A percentile compares a stretch with the other conserved stretches of the same genome.
Evolutionary conservation across 2,329 filamentous ascomycete genomes (phyloP).

Genomic region (Aspergillus candidus): DNA sequence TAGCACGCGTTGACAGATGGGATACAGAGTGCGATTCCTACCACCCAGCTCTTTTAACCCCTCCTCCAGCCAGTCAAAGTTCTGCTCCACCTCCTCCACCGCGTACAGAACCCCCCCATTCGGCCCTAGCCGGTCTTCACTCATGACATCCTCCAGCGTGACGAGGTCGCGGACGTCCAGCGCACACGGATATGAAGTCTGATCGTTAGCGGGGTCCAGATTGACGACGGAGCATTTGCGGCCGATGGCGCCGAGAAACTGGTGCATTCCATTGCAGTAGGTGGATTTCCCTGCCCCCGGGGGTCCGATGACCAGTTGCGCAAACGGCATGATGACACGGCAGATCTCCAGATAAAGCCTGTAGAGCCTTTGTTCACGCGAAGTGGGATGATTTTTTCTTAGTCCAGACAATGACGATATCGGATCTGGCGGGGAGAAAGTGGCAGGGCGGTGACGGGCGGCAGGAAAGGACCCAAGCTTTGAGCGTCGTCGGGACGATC

Average conservation of each 20-base stretch:
- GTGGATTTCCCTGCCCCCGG: slow-evolving; percentile 95
- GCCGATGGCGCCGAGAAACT: slow-evolving; percentile 93
- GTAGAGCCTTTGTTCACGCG: too few relatives aligned
- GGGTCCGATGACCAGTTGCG: slow-evolving; percentile 86
- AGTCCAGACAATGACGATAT: not conserved
- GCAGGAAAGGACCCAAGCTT: slow-evolving; percentile 32
- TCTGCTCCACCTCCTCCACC: slow-evolving; percentile 88
- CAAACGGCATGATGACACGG: slow-evolving; percentile 47
- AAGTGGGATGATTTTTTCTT: too few relatives aligned
- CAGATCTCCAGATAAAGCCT: too few relatives aligned
- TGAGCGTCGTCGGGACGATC: slow-evolving; percentile 17
- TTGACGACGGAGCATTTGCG: slow-evolving; percentile 94
- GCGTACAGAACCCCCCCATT: slow-evolving; percentile 92
- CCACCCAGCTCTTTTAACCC: slow-evolving; percentile 68
- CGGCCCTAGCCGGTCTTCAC: slow-evolving; percentile 78
- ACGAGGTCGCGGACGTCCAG: slow-evolving; percentile 86
- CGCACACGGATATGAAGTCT: slow-evolving; percentile 79
- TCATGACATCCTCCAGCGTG: slow-evolving; percentile 92
- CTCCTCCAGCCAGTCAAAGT: slow-evolving; percentile 84
- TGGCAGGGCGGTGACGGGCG: slow-evolving; percentile 21
- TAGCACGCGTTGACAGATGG: too few relatives aligned
- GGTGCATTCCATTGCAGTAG: slow-evolving; percentile 98
- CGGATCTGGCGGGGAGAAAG: slow-evolving; percentile 21
- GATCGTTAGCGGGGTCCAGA: slow-evolving; percentile 93
- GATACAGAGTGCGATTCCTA: too few relatives aligned